Conservation (phyloP, 108 stramenopile species). For the Mayamaea pseudoterrestris region DNA sequence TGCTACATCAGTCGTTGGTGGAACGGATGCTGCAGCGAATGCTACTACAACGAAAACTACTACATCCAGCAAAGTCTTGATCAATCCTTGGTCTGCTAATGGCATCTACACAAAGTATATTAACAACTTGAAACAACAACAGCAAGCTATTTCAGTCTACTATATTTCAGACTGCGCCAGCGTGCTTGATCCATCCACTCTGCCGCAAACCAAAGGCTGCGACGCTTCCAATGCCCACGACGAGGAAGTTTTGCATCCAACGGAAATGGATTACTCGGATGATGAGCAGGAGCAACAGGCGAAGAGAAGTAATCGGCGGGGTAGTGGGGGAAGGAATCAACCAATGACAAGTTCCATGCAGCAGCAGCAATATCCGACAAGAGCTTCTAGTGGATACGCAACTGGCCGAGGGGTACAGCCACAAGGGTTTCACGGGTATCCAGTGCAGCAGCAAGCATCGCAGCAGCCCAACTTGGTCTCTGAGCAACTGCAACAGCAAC, state of each 20-base stretch:
- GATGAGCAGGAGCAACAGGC: constrained; percentile 70
- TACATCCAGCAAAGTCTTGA: not conserved
- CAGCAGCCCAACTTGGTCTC: too few relatives aligned
- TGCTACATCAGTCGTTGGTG: not conserved
- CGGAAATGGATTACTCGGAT: constrained; percentile 66
- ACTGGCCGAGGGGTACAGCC: too few relatives aligned
- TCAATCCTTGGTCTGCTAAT: constrained; percentile 47
- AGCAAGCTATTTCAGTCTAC: constrained; percentile 25
- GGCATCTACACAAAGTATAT: constrained; percentile 50
- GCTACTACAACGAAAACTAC: not conserved
- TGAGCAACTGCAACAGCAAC: too few relatives aligned
- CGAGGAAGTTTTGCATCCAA: constrained; percentile 52
- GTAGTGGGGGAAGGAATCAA: too few relatives aligned
- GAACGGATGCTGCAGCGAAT: too few relatives aligned
- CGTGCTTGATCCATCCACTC: constrained; percentile 41
- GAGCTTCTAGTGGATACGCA: too few relatives aligned
- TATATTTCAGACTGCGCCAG: constrained; percentile 46
- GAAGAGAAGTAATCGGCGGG: constrained; percentile 16
- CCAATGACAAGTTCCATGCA: too few relatives aligned
- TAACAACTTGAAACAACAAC: constrained; percentile 19
- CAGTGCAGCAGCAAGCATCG: too few relatives aligned
- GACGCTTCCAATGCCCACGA: constrained; percentile 81
- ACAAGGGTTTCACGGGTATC: too few relatives aligned
- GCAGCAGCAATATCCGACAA: too few relatives aligned
- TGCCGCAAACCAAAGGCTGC: constrained; percentile 54